Conservation (phyloP, 805 yeast genomes). For the Pichia sporocuriosa region DNA sequence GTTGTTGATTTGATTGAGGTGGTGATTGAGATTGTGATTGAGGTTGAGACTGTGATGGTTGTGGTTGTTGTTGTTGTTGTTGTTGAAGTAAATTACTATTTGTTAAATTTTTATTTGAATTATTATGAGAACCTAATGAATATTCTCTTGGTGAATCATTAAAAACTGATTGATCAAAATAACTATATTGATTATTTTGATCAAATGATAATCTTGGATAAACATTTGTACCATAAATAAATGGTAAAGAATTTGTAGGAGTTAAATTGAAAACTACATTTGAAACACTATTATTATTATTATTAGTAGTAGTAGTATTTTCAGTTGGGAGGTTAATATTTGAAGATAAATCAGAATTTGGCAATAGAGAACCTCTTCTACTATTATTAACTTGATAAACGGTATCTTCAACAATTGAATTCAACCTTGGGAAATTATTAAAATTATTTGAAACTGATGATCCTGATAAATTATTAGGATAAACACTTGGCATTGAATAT, state of each 20-base stretch:
- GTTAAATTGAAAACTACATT: background rate
- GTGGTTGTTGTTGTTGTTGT: slow-evolving; percentile 9
- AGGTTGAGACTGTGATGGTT: background rate
- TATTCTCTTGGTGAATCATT: slow-evolving; percentile 17
- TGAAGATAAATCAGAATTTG: slow-evolving; percentile 2
- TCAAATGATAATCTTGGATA: slow-evolving; percentile 3
- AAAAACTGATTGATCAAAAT: background rate
- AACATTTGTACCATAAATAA: background rate
- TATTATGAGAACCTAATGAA: slow-evolving; percentile 10
- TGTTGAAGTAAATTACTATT: background rate
- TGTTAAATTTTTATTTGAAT: background rate
- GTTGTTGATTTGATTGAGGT: background rate
- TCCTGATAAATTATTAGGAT: background rate
- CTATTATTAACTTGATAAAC: slow-evolving; percentile 12
- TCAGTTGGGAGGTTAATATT: background rate
- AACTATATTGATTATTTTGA: background rate
- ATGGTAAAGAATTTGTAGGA: background rate
- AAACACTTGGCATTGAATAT: background rate
- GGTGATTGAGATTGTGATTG: background rate
- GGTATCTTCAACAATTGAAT: slow-evolving; percentile 20
- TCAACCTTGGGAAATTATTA: slow-evolving; percentile 12
- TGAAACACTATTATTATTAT: background rate
- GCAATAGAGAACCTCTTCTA: slow-evolving; percentile 18
- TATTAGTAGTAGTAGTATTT: background rate
- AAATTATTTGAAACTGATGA: background rate